Percentiles rank a stretch among this genome's conserved stretches.
Conservation (phyloP, 805 yeast species). For the Saccharomycopsis fibuligera region DNA sequence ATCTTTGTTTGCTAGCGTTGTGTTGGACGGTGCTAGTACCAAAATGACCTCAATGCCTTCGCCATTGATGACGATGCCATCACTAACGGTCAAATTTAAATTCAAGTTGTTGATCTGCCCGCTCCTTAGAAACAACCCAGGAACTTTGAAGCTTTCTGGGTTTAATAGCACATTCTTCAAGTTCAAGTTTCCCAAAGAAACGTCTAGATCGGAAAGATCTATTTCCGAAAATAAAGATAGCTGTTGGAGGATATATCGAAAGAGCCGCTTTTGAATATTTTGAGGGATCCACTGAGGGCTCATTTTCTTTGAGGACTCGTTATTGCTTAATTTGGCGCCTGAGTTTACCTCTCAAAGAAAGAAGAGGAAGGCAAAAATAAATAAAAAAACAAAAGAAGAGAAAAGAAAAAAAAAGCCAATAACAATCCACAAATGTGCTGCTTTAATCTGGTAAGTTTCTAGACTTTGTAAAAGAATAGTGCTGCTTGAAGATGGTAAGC, state of each 20-base stretch:
- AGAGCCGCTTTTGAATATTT: conserved; percentile 73
- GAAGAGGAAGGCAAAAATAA: background rate
- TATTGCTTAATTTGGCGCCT: background rate
- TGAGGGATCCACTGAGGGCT: conserved; percentile 64
- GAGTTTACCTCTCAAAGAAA: background rate
- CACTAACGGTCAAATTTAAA: conserved; percentile 57
- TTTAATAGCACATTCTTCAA: conserved; percentile 63
- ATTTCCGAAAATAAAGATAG: conserved; percentile 75
- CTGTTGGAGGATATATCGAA: conserved; percentile 75
- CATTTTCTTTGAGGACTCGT: too few species aligned
- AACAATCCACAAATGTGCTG: too few species aligned
- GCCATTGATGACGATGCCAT: conserved; percentile 62
- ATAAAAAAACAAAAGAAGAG: background rate
- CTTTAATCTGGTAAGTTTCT: too few species aligned
- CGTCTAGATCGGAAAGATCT: conserved; percentile 75
- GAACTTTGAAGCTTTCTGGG: conserved; percentile 60
- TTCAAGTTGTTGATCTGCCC: conserved; percentile 54
- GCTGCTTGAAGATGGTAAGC: too few species aligned
- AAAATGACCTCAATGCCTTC: conserved; percentile 44
- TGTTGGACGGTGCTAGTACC: conserved; percentile 8
- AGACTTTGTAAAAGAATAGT: too few species aligned
- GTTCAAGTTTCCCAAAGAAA: conserved; percentile 57
- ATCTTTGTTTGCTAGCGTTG: conserved; percentile 4
- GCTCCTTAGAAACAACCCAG: conserved; percentile 54
- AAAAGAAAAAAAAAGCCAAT: background rate